Evolutionary conservation across 2,329 filamentous ascomycete species (phyloP), one percentile per base, ranked within the genome.

Genomic region (Hyphodiscus sp.): DNA sequence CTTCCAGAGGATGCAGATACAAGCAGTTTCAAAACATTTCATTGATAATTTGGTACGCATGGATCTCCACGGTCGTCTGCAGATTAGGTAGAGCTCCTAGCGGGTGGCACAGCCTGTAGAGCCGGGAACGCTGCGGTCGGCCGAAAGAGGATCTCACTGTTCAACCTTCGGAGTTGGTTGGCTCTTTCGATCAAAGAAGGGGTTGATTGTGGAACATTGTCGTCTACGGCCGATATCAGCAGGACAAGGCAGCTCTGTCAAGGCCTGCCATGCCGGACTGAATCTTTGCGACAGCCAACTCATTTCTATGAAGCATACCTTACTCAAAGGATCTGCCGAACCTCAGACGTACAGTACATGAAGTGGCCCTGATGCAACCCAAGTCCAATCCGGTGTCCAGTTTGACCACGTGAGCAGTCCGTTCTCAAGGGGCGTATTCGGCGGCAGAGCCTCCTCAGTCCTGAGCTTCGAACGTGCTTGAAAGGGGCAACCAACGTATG

Each of bases 41-140:
- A 48, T 26, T 49, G 47, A 50, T 47, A 15, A 49, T 20, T 38
- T 49, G 42, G 20, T 42, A 41, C 51, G 46, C 54, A 58, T 49
- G 49, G 47, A 50, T 58, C 52, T 52, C 44, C 41, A 54, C 45
- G 47, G 26, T 49, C 45, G 45, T 45, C 49, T 52, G 23, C 47
- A 33, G n/a, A 45, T 29, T 26, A 51, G 30, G 44, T 7, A 10
- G 47, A 47, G 52, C 53, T 53, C 50, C 56, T 58, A 48, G 48
- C 56, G 56, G 50, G 53, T 53, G 53, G 41, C 26, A 52, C 43
- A 30, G 49, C 20, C 16, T 54, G 53, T 53, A 58, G 54, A 56
- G 11, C 56, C 50, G 53, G 49, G 46, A 49, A 20, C 29, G 41
- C 26, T 50, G 48, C 48, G 11, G 19, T 30, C 18, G 23, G 47